Evolutionary conservation across 805 yeast genomes (phyloP), one percentile per base, ranked within the genome.

Genomic region (Teunomyces barrocoloradensis): DNA sequence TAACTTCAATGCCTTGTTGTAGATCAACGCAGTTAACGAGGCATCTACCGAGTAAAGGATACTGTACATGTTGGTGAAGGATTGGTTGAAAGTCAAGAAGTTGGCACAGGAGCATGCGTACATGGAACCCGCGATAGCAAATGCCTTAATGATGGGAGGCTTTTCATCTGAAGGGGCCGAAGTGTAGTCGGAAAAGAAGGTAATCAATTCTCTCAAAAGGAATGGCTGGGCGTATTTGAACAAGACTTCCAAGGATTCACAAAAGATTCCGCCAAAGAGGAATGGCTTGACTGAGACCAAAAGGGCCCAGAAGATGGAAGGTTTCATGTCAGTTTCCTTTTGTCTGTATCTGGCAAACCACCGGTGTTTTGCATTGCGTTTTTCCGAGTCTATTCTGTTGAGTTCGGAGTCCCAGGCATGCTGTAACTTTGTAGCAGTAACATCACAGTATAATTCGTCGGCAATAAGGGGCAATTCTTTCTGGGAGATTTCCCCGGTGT

Each of bases 121-220:
- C 46, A 71, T 59, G 10, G 42, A 33, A 6, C 55, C 36, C 5
- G 68, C 66, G 40, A 65, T 49, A 11, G 50, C 15, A 35, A 60
- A 53, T 2, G 71, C 73, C 18, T 55, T 49, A 34, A 68, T 60
- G 6, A 60, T 44, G 6, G 69, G 70, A 23, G 61, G 59, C 47
- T 52, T 44, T 17, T 46, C 43, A 44, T 45, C 11, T 41, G 25
- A 21, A 9, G 38, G 29, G 13, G 18, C 42, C 4, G 53, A 23
- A n/a, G 47, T 53, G 27, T 47, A 52, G 6, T 47, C 50, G 17
- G 55, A 45, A 45, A 66, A 63, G 55, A 56, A 66, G 21, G 57
- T 44, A 29, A 69, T 64, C 43, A 68, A 62, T 27, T 50, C 48
- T 49, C 59, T 63, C 37, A 68, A 60, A 20, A 68, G 49, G 51